Conservation (phyloP, 495 filamentous ascomycete genomes). For the Aspergillus cavernicola region DNA sequence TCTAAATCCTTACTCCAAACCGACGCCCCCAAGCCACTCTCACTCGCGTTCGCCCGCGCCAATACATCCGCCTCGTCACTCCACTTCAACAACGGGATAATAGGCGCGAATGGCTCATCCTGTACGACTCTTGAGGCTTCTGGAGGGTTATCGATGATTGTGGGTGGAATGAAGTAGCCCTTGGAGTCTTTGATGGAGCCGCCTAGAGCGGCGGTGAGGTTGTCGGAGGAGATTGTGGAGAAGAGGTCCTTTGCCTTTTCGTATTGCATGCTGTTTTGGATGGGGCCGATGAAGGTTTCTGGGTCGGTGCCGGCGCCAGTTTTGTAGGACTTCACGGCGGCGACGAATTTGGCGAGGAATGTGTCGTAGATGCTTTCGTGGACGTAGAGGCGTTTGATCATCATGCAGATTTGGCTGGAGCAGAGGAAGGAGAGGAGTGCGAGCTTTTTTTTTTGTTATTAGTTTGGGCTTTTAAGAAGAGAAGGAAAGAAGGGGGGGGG, state of each 20-base stretch:
- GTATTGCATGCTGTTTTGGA: conserved; percentile 58
- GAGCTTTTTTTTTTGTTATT: conserved; percentile 7
- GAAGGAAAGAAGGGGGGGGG: background rate
- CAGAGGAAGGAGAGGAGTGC: conserved; percentile 52
- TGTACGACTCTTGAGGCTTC: conserved; percentile 45
- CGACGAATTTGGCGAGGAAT: conserved; percentile 52
- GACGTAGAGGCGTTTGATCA: conserved; percentile 62
- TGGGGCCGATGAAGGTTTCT: conserved; percentile 46
- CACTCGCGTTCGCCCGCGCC: conserved; percentile 50
- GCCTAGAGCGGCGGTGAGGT: conserved; percentile 31
- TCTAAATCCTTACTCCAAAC: conserved; percentile 53
- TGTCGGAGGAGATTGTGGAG: conserved; percentile 39
- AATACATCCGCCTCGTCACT: conserved; percentile 56
- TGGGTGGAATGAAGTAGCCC: conserved; percentile 52
- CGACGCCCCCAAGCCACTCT: conserved; percentile 54
- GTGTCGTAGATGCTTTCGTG: conserved; percentile 61
- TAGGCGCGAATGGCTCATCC: conserved; percentile 51
- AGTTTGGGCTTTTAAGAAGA: no score
- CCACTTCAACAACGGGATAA: conserved; percentile 56
- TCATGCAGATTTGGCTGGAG: conserved; percentile 47
- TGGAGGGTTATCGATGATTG: conserved; percentile 58
- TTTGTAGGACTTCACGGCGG: conserved; percentile 47
- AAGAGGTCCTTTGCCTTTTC: conserved; percentile 47
- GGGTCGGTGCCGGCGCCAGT: conserved; percentile 38
- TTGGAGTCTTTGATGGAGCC: conserved; percentile 21